Evolutionary conservation across 2,329 filamentous ascomycete genomes (phyloP), one percentile per base, ranked within the genome.

Genomic region (Cladosporium sphaerospermum): DNA sequence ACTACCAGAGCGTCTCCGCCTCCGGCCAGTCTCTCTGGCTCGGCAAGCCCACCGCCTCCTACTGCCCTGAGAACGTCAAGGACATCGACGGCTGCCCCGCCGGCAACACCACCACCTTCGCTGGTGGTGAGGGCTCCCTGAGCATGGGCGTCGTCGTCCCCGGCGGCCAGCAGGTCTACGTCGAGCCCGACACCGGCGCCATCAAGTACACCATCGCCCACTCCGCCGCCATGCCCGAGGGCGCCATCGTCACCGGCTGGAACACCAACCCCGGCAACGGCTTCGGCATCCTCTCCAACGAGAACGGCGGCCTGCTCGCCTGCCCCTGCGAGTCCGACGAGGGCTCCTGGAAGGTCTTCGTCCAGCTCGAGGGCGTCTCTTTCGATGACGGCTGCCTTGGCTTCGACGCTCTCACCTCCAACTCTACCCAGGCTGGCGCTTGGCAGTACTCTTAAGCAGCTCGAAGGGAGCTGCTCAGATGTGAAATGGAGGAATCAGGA

Each of bases 151-250:
- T 61, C 36, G 47, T 55, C 31, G 66, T 67, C 6, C 60, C 60
- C 3, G 64, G 63, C 9, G 65, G 65, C 39, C 65, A 67, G 56
- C 58, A 59, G 52, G 56, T 65, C 46, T 69, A 65, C 61, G 60
- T 68, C 55, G 61, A 65, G 31, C 52, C 61, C 11, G 39, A 49
- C 14, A 59, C 54, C 36, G 67, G 67, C 39, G 52, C 56, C 3
- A 52, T 69, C 18, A 59, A 55, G 32, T 69, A 64, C 59, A 68
- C 66, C 7, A 42, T 47, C 19, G 56, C 64, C 4, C 62, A 66
- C 62, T 62, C 59, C 14, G 59, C 56, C 16, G 44, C 48, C 16
- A 55, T 60, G 14, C 66, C 66, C n/a, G 40, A 52, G 4, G 64
- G 58, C 42, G 57, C 64, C 28, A 56, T 60, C 33, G 46, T 46